Conservation (phyloP, 805 yeast genomes). For the Monosporozyma aerobia region DNA sequence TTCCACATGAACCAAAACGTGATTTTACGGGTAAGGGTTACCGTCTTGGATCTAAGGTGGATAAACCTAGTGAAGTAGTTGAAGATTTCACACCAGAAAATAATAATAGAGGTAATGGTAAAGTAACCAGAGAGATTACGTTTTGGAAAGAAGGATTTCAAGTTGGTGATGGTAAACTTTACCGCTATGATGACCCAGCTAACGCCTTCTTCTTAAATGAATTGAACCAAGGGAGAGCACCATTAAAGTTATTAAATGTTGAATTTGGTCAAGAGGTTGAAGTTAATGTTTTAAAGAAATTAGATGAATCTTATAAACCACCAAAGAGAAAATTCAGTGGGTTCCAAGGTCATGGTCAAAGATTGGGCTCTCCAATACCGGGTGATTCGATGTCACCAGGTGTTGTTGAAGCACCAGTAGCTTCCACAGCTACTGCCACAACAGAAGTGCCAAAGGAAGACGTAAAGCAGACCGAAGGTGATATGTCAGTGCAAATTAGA, state of each 20-base stretch:
- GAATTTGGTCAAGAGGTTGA: constrained; percentile 89
- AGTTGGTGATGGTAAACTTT: constrained; percentile 83
- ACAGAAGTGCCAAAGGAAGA: constrained; percentile 18
- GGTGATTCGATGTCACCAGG: constrained; percentile 39
- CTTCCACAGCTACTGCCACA: constrained; percentile 15
- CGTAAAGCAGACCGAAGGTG: constrained; percentile 37
- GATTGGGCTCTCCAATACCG: constrained; percentile 86
- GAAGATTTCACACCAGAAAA: constrained; percentile 29
- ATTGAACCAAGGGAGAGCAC: constrained; percentile 85
- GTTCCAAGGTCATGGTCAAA: constrained; percentile 67
- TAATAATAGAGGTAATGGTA: constrained; percentile 25
- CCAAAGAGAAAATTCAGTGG: constrained; percentile 59
- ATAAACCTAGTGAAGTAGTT: constrained; percentile 28
- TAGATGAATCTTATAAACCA: constrained; percentile 73
- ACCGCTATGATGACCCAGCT: constrained; percentile 86
- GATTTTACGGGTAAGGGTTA: constrained; percentile 34
- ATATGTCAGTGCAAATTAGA: constrained; percentile 70
- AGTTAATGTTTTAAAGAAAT: constrained; percentile 70
- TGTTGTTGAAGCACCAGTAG: constrained; percentile 4
- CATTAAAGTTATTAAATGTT: constrained; percentile 71
- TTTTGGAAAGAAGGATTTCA: constrained; percentile 97
- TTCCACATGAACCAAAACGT: constrained; percentile 22
- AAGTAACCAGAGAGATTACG: constrained; percentile 72
- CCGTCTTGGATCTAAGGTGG: constrained; percentile 32
- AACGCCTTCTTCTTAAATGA: constrained; percentile 71